phyloP scores from a whole-genome alignment of 768 basidiomycete genomes.

The Lepiota venenata region DNA sequence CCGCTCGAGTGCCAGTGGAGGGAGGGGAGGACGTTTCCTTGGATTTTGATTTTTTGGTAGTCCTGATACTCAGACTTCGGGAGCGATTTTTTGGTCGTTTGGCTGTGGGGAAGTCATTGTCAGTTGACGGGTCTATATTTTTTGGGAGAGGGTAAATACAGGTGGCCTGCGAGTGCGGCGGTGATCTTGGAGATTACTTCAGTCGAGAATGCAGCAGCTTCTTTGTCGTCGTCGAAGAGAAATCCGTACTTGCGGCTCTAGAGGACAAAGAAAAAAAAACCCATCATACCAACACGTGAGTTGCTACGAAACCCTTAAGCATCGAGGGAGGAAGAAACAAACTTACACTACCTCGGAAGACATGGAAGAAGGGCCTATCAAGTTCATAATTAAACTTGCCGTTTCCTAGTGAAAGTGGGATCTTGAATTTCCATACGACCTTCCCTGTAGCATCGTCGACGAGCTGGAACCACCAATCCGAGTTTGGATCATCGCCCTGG shows the following conservation, averaged over 20 bases:
- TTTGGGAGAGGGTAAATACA: constrained; percentile 8
- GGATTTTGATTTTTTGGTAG: constrained; percentile 13
- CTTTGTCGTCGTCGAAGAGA: constrained; percentile 47
- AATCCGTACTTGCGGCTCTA: constrained; percentile 53
- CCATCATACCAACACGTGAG: constrained; percentile 44
- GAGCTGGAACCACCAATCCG: constrained; percentile 59
- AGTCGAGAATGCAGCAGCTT: constrained; percentile 37
- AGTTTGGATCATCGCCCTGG: background rate
- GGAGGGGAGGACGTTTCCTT: constrained; percentile 15
- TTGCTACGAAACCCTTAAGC: constrained; percentile 21
- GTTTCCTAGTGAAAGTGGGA: constrained; percentile 31
- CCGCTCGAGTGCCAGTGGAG: constrained; percentile 15
- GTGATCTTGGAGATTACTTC: constrained; percentile 30
- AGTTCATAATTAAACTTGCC: constrained; percentile 62
- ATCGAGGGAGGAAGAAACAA: background rate
- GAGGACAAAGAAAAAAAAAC: constrained; percentile 14
- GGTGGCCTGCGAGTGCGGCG: background rate
- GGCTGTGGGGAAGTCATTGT: constrained; percentile 6
- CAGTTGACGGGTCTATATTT: constrained; percentile 19
- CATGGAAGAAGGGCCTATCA: constrained; percentile 91
- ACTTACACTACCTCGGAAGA: constrained; percentile 82
- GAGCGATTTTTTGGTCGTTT: constrained; percentile 16
- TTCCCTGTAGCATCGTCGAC: constrained; percentile 53
- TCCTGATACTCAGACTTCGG: constrained; percentile 29
- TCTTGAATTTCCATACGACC: constrained; percentile 66